phyloP scores from a whole-genome alignment of 805 yeast genomes.

The Wickerhamomyces mucosus region DNA sequence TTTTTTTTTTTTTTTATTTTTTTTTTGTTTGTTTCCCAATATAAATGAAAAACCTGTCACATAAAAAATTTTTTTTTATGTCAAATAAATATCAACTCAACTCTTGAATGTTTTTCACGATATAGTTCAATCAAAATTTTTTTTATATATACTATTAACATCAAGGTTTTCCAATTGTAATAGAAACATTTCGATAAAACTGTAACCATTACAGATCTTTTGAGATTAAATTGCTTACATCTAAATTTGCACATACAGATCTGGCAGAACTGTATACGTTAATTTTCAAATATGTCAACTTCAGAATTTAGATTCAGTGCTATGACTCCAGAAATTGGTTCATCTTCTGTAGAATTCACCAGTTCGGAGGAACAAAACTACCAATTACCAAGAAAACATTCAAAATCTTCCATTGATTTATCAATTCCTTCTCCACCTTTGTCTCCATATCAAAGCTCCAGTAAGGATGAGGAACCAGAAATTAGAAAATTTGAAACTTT shows the following conservation, averaged over 20 bases:
- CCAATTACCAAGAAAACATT: constrained; percentile 15
- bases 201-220: no score
- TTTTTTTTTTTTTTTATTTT: no score
- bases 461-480: neutral
- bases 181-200: no score
- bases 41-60: no score
- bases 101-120: no score
- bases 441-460: constrained; percentile 28
- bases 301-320: constrained; percentile 13
- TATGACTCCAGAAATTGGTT: constrained; percentile 19
- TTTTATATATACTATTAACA: no score
- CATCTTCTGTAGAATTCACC: constrained; percentile 5
- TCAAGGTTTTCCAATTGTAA: no score
- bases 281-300: constrained; percentile 1
- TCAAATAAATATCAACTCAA: no score
- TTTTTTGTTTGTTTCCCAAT: no score
- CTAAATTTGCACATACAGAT: neutral
- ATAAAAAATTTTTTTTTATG: no score
- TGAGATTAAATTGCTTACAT: no score
- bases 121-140: no score
- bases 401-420: constrained; percentile 19
- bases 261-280: neutral
- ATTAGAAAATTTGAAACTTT: neutral
- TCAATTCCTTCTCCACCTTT: constrained; percentile 36
- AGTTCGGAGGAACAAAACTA: constrained; percentile 6